Conservation (phyloP, 2,329 filamentous ascomycete genomes). For the Pseudogymnoascus sp. region DNA sequence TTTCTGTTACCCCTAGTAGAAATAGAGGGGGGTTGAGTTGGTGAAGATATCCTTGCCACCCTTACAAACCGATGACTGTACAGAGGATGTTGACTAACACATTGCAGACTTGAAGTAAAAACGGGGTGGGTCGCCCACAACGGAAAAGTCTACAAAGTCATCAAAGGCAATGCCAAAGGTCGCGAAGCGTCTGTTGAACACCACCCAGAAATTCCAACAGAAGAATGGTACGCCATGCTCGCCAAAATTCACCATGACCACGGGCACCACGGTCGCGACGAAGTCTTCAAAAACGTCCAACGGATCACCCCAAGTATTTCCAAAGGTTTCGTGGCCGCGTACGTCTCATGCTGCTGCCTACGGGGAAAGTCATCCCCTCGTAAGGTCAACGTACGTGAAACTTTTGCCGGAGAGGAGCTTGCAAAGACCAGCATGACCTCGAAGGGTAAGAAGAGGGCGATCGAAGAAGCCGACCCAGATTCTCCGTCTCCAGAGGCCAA, state of each 20-base stretch:
- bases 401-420: neutral
- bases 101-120: neutral
- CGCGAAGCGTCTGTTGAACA: neutral
- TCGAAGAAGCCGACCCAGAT: neutral
- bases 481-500: neutral
- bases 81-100: neutral
- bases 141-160: neutral
- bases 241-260: neutral
- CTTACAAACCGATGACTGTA: neutral
- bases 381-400: neutral
- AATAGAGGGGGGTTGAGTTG: neutral
- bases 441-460: neutral
- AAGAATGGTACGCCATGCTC: neutral
- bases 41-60: neutral
- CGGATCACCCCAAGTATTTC: constrained; percentile 2
- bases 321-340: neutral
- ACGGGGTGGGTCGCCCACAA: neutral
- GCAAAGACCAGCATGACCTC: constrained; percentile 1
- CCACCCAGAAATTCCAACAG: neutral
- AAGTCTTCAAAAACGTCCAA: neutral
- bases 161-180: neutral
- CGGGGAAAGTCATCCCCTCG: neutral
- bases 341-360: neutral
- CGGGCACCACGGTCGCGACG: neutral
- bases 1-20: neutral